phyloP scores from a whole-genome alignment of 1,139 yeast genomes.

The Tardiomyces depauwii region DNA sequence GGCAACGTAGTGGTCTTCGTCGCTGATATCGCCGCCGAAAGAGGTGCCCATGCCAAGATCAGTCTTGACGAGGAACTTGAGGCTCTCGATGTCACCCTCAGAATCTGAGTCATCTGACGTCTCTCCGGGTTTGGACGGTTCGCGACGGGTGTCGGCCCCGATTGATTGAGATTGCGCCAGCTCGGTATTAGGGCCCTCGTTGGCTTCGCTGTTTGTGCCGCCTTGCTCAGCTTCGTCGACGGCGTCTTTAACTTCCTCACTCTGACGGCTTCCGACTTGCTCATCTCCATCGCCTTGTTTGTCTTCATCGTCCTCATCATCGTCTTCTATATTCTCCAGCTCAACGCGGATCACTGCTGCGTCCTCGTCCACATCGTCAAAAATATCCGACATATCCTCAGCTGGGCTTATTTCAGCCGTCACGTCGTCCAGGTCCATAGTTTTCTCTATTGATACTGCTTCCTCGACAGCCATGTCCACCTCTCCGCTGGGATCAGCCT shows the following conservation, averaged over 20 bases:
- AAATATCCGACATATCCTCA: too few relatives aligned
- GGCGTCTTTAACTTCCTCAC: neutral
- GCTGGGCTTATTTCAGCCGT: too few relatives aligned
- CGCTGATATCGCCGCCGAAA: neutral
- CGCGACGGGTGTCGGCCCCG: too few relatives aligned
- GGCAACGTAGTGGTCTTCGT: neutral
- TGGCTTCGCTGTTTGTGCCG: neutral
- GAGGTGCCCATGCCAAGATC: constrained; percentile 1
- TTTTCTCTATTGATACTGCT: too few relatives aligned
- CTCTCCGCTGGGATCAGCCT: too few relatives aligned
- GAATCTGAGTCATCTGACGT: neutral
- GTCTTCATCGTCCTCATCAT: neutral
- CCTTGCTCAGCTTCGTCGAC: too few relatives aligned
- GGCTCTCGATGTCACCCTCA: neutral
- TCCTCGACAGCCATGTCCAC: too few relatives aligned
- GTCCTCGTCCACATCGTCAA: too few relatives aligned
- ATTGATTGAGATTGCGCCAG: neutral
- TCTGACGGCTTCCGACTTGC: neutral
- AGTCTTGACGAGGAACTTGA: neutral
- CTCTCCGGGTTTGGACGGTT: too few relatives aligned
- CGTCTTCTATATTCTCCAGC: neutral
- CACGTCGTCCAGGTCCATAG: neutral
- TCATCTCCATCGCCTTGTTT: neutral
- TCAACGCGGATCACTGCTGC: neutral
- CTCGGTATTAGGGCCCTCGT: neutral